Conservation (phyloP, 306 rosid genomes). For the Fragaria nilgerrensis region DNA sequence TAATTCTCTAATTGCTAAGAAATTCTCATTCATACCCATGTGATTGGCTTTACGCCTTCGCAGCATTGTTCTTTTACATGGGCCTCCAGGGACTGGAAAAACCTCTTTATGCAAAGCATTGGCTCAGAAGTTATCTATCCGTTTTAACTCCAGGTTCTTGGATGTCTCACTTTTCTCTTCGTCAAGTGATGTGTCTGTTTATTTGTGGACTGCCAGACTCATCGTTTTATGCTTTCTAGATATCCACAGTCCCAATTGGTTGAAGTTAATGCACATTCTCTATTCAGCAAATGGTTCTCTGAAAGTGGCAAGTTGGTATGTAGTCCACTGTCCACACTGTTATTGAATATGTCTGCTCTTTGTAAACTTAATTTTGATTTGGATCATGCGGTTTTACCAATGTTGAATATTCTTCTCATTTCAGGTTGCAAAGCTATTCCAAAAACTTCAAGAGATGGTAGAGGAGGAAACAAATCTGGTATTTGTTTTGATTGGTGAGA, state of each 20-base stretch:
- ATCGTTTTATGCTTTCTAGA: slow-evolving; percentile 35
- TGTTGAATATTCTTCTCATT: slow-evolving; percentile 16
- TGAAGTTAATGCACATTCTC: slow-evolving; percentile 98
- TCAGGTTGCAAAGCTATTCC: slow-evolving; percentile 92
- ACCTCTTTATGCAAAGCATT: slow-evolving; percentile 95
- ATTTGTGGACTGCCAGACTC: neutral
- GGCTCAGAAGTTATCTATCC: slow-evolving; percentile 88
- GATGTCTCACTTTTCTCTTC: slow-evolving; percentile 3
- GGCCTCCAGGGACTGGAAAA: slow-evolving; percentile 97
- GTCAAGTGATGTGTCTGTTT: neutral
- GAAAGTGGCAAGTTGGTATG: slow-evolving; percentile 99
- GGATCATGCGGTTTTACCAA: slow-evolving; percentile 5
- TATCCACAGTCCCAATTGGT: slow-evolving; percentile 74
- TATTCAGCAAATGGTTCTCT: slow-evolving; percentile 99
- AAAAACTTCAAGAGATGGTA: slow-evolving; percentile 91
- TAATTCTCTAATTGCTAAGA: neutral
- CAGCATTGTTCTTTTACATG: slow-evolving; percentile 89
- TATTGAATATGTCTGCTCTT: slow-evolving; percentile 19
- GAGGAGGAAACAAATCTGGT: slow-evolving; percentile 93
- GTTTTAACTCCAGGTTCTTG: slow-evolving; percentile 70
- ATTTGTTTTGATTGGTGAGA: slow-evolving; percentile 98
- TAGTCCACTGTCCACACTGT: slow-evolving; percentile 6
- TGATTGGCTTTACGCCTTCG: slow-evolving; percentile 27
- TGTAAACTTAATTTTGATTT: neutral
- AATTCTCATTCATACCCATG: slow-evolving; percentile 1